A percentile compares a stretch with the other conserved stretches of the same genome.
phyloP scores from a whole-genome alignment of 331 rosid species.

The Cucumis variabilis region DNA sequence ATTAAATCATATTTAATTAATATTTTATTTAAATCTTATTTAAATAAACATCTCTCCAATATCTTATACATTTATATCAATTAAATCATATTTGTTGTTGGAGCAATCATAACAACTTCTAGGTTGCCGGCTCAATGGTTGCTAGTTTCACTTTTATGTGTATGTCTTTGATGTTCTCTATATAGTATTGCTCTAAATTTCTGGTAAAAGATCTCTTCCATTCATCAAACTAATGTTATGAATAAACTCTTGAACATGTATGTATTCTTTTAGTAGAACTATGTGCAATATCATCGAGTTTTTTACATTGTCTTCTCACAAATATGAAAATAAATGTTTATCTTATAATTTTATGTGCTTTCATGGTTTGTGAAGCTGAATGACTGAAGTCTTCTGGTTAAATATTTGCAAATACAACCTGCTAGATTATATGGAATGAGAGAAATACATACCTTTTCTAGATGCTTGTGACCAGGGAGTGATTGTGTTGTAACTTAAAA shows the following conservation, averaged over 20 bases:
- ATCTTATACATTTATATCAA: too few species aligned
- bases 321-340: neutral
- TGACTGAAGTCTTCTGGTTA: neutral
- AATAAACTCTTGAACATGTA: neutral
- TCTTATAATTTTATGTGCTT: neutral
- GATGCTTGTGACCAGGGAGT: neutral
- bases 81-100: too few species aligned
- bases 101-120: neutral
- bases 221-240: neutral
- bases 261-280: constrained; percentile 7
- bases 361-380: neutral
- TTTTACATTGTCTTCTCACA: neutral
- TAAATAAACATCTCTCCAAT: too few species aligned
- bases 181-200: neutral
- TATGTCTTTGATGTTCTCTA: neutral
- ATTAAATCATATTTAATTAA: too few species aligned
- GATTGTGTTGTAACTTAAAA: neutral
- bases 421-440: neutral
- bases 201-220: neutral
- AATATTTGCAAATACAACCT: neutral
- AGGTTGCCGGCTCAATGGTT: neutral
- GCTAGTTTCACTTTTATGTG: neutral
- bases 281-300: neutral
- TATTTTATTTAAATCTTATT: too few species aligned
- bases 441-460: neutral